Evolutionary conservation across 1,139 yeast genomes (phyloP).

Genomic region (Debaryomyces coudertii): DNA sequence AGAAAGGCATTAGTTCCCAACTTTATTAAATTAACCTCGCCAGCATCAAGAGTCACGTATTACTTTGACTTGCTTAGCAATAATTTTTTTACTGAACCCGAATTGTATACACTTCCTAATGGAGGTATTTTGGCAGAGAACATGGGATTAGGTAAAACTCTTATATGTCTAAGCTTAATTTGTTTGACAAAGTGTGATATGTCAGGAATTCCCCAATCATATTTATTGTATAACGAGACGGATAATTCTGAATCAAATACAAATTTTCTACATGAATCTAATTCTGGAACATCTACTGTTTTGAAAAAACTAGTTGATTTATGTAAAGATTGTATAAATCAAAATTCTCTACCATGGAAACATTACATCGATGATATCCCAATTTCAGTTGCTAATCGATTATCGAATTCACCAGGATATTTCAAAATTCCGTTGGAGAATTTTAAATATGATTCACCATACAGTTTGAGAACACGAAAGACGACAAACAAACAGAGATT

Average conservation of each 20-base stretch:
- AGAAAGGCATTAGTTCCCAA: slow-evolving; percentile 46
- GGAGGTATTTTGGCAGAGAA: slow-evolving; percentile 78
- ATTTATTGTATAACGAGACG: slow-evolving; percentile 21
- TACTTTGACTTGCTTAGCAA: slow-evolving; percentile 40
- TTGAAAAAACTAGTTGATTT: slow-evolving; percentile 34
- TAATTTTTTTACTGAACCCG: slow-evolving; percentile 37
- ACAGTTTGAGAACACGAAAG: slow-evolving; percentile 23
- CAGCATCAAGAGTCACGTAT: slow-evolving; percentile 18
- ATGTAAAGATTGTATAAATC: slow-evolving; percentile 46
- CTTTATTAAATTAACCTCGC: slow-evolving; percentile 33
- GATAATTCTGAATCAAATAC: slow-evolving; percentile 13
- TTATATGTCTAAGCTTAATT: slow-evolving; percentile 64
- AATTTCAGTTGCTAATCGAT: slow-evolving; percentile 34
- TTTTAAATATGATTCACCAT: slow-evolving; percentile 25
- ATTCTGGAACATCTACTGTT: slow-evolving; percentile 11
- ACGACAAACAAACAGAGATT: slow-evolving; percentile 14
- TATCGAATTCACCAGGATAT: slow-evolving; percentile 45
- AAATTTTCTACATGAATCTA: slow-evolving; percentile 12
- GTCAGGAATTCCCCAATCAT: slow-evolving; percentile 46
- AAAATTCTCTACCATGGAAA: slow-evolving; percentile 62
- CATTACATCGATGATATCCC: slow-evolving; percentile 49
- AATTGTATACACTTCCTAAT: slow-evolving; percentile 47
- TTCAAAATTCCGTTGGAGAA: slow-evolving; percentile 39
- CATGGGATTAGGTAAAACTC: slow-evolving; percentile 78
- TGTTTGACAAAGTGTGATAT: slow-evolving; percentile 57